These are phyloP conservation scores for Chlorella variabilis DNA, from an alignment of 163 green algal species.

Conservation along the genomic window DNA sequence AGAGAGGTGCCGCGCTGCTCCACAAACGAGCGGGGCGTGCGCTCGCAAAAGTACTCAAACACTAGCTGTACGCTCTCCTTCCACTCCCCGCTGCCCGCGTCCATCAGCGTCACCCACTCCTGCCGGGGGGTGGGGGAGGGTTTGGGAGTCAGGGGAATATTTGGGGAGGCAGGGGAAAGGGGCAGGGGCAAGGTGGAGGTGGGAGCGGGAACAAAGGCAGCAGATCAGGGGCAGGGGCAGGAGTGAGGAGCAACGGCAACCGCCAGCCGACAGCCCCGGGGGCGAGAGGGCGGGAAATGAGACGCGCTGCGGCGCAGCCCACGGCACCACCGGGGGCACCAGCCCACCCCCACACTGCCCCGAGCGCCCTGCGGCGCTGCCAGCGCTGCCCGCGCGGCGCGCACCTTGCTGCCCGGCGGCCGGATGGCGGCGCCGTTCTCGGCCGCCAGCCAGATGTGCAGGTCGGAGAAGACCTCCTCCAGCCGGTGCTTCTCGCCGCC, in stretches of 20 bases:
- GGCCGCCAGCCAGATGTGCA: conserved; percentile 94
- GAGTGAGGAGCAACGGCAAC: not conserved
- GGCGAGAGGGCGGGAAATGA: too few species aligned
- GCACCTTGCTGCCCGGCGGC: conserved; percentile 45
- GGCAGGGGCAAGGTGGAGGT: not conserved
- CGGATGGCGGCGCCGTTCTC: conserved; percentile 94
- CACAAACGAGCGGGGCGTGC: conserved; percentile 94
- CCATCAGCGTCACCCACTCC: conserved; percentile 68
- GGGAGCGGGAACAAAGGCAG: not conserved
- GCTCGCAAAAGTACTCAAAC: conserved; percentile 99
- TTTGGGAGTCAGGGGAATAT: too few species aligned
- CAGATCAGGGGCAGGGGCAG: not conserved
- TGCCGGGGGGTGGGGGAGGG: not conserved
- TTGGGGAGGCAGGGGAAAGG: not conserved
- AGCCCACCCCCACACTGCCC: too few species aligned
- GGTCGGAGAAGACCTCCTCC: conserved; percentile 81
- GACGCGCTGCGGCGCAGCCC: too few species aligned
- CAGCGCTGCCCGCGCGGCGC: too few species aligned
- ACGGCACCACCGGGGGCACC: too few species aligned
- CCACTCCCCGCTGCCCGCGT: conserved; percentile 81
- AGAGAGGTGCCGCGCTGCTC: conserved; percentile 89
- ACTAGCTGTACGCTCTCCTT: conserved; percentile 95
- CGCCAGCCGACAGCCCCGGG: too few species aligned
- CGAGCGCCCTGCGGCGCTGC: too few species aligned
- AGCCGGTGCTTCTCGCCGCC: conserved; percentile 82